Base-by-base conservation (phyloP, 1,139 yeast species). In the Yamadazyma siamensis region DNA sequence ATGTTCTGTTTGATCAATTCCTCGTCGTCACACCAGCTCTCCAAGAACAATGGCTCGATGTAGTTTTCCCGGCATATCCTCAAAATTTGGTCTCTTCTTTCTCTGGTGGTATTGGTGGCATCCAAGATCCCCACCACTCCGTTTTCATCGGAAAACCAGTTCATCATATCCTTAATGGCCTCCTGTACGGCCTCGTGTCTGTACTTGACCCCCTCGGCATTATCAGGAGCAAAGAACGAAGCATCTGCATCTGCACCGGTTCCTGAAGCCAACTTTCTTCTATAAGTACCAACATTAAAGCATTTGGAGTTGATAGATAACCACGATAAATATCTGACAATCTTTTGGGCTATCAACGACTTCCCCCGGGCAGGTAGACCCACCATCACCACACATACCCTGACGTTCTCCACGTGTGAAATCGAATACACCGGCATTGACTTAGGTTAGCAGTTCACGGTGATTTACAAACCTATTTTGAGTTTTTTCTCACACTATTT, bases 71-170 rank as follows among this genome's bases (percentile, higher is more conserved):
- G 65, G 50, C 94, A 77, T 22, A 81, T 59, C 41, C 72, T 65
- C 35, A 79, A 64, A 33, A 91, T 74, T 69, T 77, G 69, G 19
- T 68, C 69, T 43, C 98, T 71, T 46, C 95, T 73, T 33, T 70
- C 74, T 41, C 73, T 65, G 4, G 96, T 77, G 2, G 85, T 73
- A 49, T 80, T 80, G 6, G 89, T 81, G 22, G 89, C 97, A 59
- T 91, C 98, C 40, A 89, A 70, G 8, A 91, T 85, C 0, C 95
- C 97, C 26, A 91, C 97, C 23, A 81, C 84, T 5, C 95, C 95
- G 34, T 77, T 72, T 38, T 83, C 88, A 18, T 80, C 77, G 23
- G 68, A 67, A 50, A 86, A 87, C 97, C 97, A 91, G 27, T 71
- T 61, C 74, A 89, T 71, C 85, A 91, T 84, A 46, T 87, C 96